Conservation (phyloP, 805 yeast species). For the Ascoidea tarda region DNA sequence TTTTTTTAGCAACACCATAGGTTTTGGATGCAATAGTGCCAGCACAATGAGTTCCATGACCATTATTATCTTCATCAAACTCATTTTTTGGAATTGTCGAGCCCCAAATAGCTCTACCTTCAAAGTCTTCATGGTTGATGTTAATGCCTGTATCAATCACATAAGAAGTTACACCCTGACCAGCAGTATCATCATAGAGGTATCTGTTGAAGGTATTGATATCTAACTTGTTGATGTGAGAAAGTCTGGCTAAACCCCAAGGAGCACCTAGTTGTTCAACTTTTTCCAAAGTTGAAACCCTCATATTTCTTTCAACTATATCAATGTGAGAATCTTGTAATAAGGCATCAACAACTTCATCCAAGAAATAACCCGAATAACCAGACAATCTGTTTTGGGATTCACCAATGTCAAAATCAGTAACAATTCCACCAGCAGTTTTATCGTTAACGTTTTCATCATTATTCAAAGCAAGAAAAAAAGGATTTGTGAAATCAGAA, state of each 20-base stretch:
- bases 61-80: slow-evolving; percentile 40
- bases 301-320: slow-evolving; percentile 48
- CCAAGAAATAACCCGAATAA: slow-evolving; percentile 76
- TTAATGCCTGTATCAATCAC: slow-evolving; percentile 45
- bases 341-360: slow-evolving; percentile 58
- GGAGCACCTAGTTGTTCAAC: slow-evolving; percentile 52
- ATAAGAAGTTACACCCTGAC: slow-evolving; percentile 43
- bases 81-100: slow-evolving; percentile 31
- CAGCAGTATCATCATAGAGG: slow-evolving; percentile 44
- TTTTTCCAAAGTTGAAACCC: slow-evolving; percentile 34
- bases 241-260: slow-evolving; percentile 63
- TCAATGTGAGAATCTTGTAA: slow-evolving; percentile 51
- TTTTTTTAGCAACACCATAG: slow-evolving; percentile 50
- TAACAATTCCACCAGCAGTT: slow-evolving; percentile 30
- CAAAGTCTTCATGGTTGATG: slow-evolving; percentile 39
- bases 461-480: slow-evolving; percentile 11
- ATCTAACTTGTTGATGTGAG: slow-evolving; percentile 49
- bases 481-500: no score
- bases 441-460: slow-evolving; percentile 15
- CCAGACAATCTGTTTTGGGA: slow-evolving; percentile 35
- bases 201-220: slow-evolving; percentile 45
- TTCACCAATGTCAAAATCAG: slow-evolving; percentile 46
- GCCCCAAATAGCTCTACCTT: slow-evolving; percentile 50
- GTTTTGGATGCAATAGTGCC: slow-evolving; percentile 46
- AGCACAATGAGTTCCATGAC: slow-evolving; percentile 58